Percentiles rank a stretch among this genome's conserved stretches.
phyloP scores from a whole-genome alignment of 306 rosid genomes.

The Calophaca sinica region DNA sequence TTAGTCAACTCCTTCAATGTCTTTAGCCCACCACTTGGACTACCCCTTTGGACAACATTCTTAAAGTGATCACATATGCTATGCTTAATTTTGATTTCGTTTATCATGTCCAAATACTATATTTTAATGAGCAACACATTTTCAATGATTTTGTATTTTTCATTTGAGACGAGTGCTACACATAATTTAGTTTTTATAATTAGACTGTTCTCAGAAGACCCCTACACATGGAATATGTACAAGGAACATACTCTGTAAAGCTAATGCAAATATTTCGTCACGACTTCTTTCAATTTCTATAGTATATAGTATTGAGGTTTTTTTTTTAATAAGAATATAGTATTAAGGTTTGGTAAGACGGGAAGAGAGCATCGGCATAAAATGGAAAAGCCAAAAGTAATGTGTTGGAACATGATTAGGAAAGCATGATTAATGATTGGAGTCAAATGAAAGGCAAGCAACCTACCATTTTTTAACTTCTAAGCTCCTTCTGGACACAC shows the following conservation, averaged over 20 bases:
- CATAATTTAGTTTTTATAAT: not conserved
- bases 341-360: slow-evolving; percentile 45
- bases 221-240: slow-evolving; percentile 1
- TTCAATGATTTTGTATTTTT: slow-evolving; percentile 3
- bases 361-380: slow-evolving; percentile 25
- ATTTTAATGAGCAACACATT: not conserved
- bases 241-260: slow-evolving; percentile 23
- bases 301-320: not conserved
- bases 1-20: too few species aligned
- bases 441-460: slow-evolving; percentile 84
- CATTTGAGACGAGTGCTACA: not conserved
- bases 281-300: not conserved
- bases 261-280: slow-evolving; percentile 8
- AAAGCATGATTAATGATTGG: slow-evolving; percentile 62
- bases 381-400: slow-evolving; percentile 35
- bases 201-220: not conserved
- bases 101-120: not conserved
- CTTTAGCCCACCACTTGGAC: too few species aligned
- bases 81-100: not conserved
- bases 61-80: not conserved
- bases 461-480: slow-evolving; percentile 59
- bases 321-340: too few species aligned
- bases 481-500: slow-evolving; percentile 41
- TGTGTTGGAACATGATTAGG: slow-evolving; percentile 44
- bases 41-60: too few species aligned